Evolutionary conservation across 2,329 filamentous ascomycete genomes (phyloP).

Genomic region (Claviceps sp.): DNA sequence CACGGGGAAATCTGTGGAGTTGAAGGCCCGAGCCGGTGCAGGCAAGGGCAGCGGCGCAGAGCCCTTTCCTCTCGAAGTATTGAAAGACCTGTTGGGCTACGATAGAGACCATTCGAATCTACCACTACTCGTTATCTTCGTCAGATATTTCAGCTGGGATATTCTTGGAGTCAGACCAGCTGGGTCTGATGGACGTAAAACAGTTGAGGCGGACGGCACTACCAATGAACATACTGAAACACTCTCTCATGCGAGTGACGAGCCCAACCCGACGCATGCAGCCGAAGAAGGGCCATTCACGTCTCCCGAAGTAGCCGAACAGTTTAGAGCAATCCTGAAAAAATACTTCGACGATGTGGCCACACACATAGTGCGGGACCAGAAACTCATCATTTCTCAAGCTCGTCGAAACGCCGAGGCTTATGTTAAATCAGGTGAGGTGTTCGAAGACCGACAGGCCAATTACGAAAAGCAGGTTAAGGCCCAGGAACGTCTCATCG

Average conservation of each 20-base stretch:
- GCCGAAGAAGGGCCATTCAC: constrained; percentile 59
- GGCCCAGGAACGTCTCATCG: constrained; percentile 74
- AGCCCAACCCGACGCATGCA: constrained; percentile 24
- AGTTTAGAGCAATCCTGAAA: constrained; percentile 73
- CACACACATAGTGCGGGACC: constrained; percentile 74
- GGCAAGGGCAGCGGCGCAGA: constrained; percentile 56
- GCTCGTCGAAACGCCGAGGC: constrained; percentile 92
- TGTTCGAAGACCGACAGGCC: constrained; percentile 92
- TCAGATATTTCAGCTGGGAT: constrained; percentile 95
- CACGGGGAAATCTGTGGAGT: constrained; percentile 48
- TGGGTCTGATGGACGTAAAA: constrained; percentile 67
- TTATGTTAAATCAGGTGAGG: constrained; percentile 95
- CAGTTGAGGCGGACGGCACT: constrained; percentile 66
- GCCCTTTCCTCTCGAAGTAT: constrained; percentile 90
- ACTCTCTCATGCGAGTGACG: constrained; percentile 36
- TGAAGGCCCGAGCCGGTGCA: constrained; percentile 40
- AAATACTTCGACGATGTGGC: constrained; percentile 93
- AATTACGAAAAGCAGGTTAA: constrained; percentile 94
- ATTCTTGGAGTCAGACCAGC: constrained; percentile 66
- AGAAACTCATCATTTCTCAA: constrained; percentile 76
- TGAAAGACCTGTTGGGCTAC: constrained; percentile 89
- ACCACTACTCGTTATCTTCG: constrained; percentile 84
- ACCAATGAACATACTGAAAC: constrained; percentile 31
- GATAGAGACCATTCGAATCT: constrained; percentile 88
- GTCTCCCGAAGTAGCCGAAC: constrained; percentile 62